Conservation (phyloP, 1,139 yeast species). For the Saccharomycopsis hybrid region DNA sequence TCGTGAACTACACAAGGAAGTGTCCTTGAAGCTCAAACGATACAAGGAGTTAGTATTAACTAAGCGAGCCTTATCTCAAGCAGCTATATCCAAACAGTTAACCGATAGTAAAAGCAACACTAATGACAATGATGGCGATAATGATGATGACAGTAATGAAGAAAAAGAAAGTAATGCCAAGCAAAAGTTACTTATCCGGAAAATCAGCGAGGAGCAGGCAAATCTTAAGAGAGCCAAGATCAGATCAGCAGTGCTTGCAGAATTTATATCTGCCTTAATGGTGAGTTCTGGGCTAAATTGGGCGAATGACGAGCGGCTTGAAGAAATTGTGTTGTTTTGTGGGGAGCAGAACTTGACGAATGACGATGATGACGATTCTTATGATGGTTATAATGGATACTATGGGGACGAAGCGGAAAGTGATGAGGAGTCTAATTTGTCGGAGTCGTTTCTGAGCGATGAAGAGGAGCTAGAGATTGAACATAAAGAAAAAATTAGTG, state of each 20-base stretch:
- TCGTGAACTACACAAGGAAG: too few species aligned
- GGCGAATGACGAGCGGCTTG: slow-evolving; percentile 26
- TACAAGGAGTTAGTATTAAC: too few species aligned
- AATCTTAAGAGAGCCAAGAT: slow-evolving; percentile 11
- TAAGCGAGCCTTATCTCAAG: too few species aligned
- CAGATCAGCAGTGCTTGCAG: slow-evolving; percentile 25
- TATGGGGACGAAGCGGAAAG: neutral
- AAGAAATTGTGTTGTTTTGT: slow-evolving; percentile 30
- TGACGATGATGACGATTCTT: neutral
- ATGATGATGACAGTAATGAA: too few species aligned
- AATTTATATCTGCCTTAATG: slow-evolving; percentile 28
- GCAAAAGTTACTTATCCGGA: neutral
- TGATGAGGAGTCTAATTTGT: neutral
- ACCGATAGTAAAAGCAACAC: too few species aligned
- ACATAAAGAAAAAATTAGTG: neutral
- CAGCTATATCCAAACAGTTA: too few species aligned
- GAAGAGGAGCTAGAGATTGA: neutral
- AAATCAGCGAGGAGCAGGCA: neutral
- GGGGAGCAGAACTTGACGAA: slow-evolving; percentile 4
- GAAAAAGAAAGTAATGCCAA: too few species aligned
- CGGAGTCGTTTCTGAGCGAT: neutral
- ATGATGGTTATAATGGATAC: neutral
- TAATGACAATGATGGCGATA: too few species aligned
- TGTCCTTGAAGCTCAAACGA: too few species aligned
- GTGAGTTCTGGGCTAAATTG: slow-evolving; percentile 26